Evolutionary conservation across 2,329 filamentous ascomycete species (phyloP).

Genomic region (Pochonia chlamydosporia): DNA sequence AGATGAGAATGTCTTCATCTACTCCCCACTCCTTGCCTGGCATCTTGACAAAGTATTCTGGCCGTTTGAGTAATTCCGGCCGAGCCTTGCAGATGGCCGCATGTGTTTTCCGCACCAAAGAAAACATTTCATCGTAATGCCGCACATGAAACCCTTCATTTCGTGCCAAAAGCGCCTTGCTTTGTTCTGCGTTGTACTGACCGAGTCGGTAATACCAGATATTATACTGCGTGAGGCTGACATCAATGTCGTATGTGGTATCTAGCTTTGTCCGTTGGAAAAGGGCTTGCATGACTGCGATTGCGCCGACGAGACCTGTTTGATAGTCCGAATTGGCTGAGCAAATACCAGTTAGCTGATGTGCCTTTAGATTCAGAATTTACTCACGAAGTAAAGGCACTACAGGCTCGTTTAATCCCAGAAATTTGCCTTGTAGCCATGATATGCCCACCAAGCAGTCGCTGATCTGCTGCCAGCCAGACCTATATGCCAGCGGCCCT

Average conservation of each 20-base stretch:
- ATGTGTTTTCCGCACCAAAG: slow-evolving; percentile 1
- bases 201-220: slow-evolving; percentile 19
- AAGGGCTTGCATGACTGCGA: slow-evolving; percentile 14
- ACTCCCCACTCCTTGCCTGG: slow-evolving; percentile 8
- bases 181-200: slow-evolving; percentile 12
- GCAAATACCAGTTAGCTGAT: no score
- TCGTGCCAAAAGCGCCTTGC: slow-evolving; percentile 9
- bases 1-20: background rate
- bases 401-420: slow-evolving; percentile 24
- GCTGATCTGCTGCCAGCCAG: slow-evolving; percentile 32
- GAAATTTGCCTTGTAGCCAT: slow-evolving; percentile 30
- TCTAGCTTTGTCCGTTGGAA: slow-evolving; percentile 12
- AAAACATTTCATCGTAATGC: slow-evolving; percentile 17
- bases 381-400: slow-evolving; percentile 16
- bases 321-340: slow-evolving; percentile 20
- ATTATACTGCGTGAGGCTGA: slow-evolving; percentile 21
- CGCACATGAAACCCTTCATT: slow-evolving; percentile 13
- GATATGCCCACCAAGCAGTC: slow-evolving; percentile 31
- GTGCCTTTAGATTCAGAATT: no score
- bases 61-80: slow-evolving; percentile 6
- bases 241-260: slow-evolving; percentile 17
- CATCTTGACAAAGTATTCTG: slow-evolving; percentile 10
- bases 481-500: slow-evolving; percentile 23
- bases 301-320: slow-evolving; percentile 15
- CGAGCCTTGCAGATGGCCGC: background rate